Conservation (phyloP, 148 eudicot species). For the Cornus controversa region DNA sequence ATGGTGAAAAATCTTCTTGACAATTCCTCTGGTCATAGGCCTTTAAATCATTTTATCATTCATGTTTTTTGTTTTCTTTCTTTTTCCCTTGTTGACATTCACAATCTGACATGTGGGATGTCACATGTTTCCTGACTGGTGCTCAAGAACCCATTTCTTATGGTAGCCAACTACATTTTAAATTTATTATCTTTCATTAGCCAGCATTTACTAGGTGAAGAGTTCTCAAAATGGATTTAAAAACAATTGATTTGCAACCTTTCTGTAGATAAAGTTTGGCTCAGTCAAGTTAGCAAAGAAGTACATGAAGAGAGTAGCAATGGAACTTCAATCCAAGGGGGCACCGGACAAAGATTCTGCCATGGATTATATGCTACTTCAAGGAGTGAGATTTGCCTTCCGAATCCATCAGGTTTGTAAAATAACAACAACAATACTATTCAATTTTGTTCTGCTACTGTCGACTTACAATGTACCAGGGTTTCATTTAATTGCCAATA, state of each 20-base stretch:
- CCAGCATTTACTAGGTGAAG: not conserved
- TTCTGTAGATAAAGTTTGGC: constrained; percentile 64
- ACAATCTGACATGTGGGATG: too few relatives aligned
- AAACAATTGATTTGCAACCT: not conserved
- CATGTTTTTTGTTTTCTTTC: not conserved
- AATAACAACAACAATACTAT: not conserved
- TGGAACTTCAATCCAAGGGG: constrained; percentile 68
- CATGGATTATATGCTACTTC: constrained; percentile 81
- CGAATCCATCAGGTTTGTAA: constrained; percentile 77
- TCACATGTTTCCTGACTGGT: not conserved
- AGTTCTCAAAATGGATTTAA: not conserved
- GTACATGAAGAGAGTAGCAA: constrained; percentile 82
- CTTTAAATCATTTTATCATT: too few relatives aligned
- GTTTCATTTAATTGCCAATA: not conserved
- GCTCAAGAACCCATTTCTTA: not conserved
- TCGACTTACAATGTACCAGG: too few relatives aligned
- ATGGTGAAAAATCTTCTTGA: not conserved
- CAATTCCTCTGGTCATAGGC: not conserved
- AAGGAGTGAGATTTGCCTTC: constrained; percentile 89
- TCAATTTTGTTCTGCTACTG: not conserved
- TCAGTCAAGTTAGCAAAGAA: constrained; percentile 77
- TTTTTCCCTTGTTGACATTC: too few relatives aligned
- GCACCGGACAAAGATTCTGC: constrained; percentile 67
- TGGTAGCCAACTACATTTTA: not conserved
- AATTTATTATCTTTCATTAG: not conserved